These are phyloP conservation scores for Knoxdaviesia capensis DNA, from an alignment of 2,329 filamentous ascomycete genomes.

Conservation along the genomic window DNA sequence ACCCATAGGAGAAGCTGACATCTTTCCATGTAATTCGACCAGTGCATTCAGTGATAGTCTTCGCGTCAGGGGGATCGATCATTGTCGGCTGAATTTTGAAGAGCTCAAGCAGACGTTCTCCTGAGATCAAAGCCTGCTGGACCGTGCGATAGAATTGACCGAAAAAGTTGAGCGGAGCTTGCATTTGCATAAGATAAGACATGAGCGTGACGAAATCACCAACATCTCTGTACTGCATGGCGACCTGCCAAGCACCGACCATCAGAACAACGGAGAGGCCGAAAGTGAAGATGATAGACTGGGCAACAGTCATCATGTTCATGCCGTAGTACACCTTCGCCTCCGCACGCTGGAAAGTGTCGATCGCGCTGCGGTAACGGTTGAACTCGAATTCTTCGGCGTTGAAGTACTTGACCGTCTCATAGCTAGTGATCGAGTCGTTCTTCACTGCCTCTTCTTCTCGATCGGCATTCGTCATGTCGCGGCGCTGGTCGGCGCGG, in stretches of 20 bases:
- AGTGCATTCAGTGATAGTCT: conserved; percentile 43
- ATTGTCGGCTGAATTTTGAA: conserved; percentile 95
- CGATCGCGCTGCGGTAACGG: conserved; percentile 51
- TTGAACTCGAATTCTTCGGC: conserved; percentile 62
- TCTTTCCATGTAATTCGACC: conserved; percentile 76
- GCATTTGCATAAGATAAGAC: conserved; percentile 61
- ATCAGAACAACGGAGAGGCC: conserved; percentile 54
- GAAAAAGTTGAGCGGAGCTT: conserved; percentile 68
- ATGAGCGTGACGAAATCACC: conserved; percentile 56
- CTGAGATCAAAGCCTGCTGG: conserved; percentile 92
- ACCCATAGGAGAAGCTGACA: conserved; percentile 70
- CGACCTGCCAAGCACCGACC: conserved; percentile 60
- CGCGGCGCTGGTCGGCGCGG: conserved; percentile 70
- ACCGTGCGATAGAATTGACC: conserved; percentile 93
- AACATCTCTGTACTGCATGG: conserved; percentile 40
- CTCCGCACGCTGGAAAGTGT: conserved; percentile 52
- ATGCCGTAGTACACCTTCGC: conserved; percentile 58
- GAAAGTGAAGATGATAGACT: conserved; percentile 61
- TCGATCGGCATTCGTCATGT: conserved; percentile 87
- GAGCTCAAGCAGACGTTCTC: conserved; percentile 80
- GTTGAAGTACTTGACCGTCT: conserved; percentile 85
- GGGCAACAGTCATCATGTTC: conserved; percentile 62
- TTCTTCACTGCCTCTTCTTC: conserved; percentile 97
- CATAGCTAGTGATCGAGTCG: conserved; percentile 96
- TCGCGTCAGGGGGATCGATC: conserved; percentile 50